These are phyloP conservation scores for Aureobasidium sp. DNA, from an alignment of 2,329 filamentous ascomycete genomes.

Conservation along the genomic window DNA sequence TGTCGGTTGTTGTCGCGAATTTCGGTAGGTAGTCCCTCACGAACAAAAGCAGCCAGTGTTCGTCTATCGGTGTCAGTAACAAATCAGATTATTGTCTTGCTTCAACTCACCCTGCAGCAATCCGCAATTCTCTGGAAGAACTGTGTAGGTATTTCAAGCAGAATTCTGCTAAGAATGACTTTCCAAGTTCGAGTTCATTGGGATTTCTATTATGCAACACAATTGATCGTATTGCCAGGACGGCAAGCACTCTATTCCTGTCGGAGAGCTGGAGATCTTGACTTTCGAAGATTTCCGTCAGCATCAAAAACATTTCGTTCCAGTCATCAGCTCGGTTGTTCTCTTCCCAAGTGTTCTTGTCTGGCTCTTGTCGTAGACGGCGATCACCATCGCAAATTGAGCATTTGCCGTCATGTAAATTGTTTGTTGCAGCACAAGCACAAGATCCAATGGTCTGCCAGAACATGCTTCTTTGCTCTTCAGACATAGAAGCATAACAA, in stretches of 20 bases:
- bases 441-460: constrained; percentile 5
- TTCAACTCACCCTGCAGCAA: constrained; percentile 53
- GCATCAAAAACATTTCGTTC: constrained; percentile 18
- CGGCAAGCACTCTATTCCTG: constrained; percentile 58
- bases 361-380: background rate
- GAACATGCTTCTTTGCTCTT: constrained; percentile 4
- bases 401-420: background rate
- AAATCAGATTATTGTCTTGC: background rate
- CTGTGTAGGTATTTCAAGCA: constrained; percentile 74
- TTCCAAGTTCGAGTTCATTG: constrained; percentile 56
- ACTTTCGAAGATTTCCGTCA: constrained; percentile 12
- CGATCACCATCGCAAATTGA: background rate
- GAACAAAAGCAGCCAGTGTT: constrained; percentile 58
- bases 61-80: constrained; percentile 26
- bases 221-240: constrained; percentile 61
- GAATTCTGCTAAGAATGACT: constrained; percentile 65
- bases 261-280: constrained; percentile 23
- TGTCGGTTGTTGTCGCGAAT: constrained; percentile 56
- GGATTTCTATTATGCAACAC: constrained; percentile 55
- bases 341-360: constrained; percentile 4
- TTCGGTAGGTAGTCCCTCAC: constrained; percentile 36
- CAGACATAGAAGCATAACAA: constrained; percentile 16
- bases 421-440: constrained; percentile 6
- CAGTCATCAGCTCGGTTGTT: constrained; percentile 20
- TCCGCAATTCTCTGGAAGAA: constrained; percentile 73